These are phyloP conservation scores for Sisymbrium irio DNA, from an alignment of 345 rosid genomes.

Conservation along the genomic window DNA sequence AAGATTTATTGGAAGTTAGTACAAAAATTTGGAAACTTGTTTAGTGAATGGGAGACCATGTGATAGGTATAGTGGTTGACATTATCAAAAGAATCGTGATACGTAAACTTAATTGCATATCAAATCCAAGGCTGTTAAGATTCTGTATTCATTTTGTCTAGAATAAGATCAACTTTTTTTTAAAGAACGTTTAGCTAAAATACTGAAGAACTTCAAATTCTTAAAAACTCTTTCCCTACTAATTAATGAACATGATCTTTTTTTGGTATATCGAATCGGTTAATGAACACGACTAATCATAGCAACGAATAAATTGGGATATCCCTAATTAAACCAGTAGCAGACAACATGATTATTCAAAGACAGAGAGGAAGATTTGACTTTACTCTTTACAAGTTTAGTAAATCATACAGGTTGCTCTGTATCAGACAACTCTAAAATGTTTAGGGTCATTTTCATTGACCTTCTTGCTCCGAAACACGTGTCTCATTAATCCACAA, in stretches of 20 bases:
- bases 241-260: constrained; percentile 7
- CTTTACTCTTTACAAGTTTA: neutral
- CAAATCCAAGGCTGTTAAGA: constrained; percentile 21
- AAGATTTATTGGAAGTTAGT: constrained; percentile 1
- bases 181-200: neutral
- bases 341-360: constrained; percentile 4
- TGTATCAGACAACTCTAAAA: constrained; percentile 5
- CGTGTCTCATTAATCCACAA: constrained; percentile 9
- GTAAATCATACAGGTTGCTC: constrained; percentile 1
- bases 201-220: neutral
- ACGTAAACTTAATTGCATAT: constrained; percentile 10
- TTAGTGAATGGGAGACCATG: constrained; percentile 13
- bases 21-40: constrained; percentile 10
- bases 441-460: constrained; percentile 13
- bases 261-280: neutral
- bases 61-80: constrained; percentile 3
- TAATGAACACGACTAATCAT: constrained; percentile 2
- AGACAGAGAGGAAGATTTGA: constrained; percentile 14
- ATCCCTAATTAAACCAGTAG: neutral
- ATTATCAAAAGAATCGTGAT: constrained; percentile 9
- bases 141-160: neutral
- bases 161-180: neutral
- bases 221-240: neutral
- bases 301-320: neutral
- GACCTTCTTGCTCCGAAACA: constrained; percentile 2